Evolutionary conservation across 306 rosid genomes (phyloP).

Genomic region (Pyrus betulifolia): DNA sequence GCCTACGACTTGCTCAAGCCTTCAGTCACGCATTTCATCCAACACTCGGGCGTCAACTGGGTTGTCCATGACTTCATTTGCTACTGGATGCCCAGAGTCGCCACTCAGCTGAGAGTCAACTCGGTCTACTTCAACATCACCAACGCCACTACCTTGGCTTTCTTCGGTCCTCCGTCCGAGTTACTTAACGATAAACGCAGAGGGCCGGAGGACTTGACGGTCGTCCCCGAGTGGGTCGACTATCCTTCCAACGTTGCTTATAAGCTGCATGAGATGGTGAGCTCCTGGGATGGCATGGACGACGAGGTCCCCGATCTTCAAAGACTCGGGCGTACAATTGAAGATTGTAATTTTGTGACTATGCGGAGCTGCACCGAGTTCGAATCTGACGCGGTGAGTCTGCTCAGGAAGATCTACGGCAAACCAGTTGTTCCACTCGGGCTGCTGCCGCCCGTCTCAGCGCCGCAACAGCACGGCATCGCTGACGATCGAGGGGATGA

Average conservation of each 20-base stretch:
- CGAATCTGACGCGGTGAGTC: neutral
- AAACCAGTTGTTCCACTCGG: constrained; percentile 24
- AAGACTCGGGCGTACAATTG: neutral
- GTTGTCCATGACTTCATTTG: constrained; percentile 7
- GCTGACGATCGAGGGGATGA: neutral
- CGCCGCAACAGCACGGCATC: neutral
- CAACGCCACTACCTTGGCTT: neutral
- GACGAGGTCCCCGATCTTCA: neutral
- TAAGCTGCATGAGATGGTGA: constrained; percentile 9
- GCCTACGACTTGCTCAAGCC: constrained; percentile 17
- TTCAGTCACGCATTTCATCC: neutral
- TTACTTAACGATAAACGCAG: neutral
- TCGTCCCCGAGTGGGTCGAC: constrained; percentile 10
- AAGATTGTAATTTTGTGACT: neutral
- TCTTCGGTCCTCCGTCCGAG: neutral
- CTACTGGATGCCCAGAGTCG: constrained; percentile 6
- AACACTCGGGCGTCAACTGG: constrained; percentile 3
- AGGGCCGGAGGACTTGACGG: constrained; percentile 17
- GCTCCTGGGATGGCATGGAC: constrained; percentile 12
- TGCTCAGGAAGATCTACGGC: neutral
- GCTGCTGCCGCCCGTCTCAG: neutral
- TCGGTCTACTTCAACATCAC: neutral
- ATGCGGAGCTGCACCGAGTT: constrained; percentile 5
- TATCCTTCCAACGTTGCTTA: neutral
- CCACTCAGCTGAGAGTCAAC: neutral